Evolutionary conservation across 495 filamentous ascomycete species (phyloP), one percentile per base, ranked within the genome.

Genomic region (Haplographium delicatum): DNA sequence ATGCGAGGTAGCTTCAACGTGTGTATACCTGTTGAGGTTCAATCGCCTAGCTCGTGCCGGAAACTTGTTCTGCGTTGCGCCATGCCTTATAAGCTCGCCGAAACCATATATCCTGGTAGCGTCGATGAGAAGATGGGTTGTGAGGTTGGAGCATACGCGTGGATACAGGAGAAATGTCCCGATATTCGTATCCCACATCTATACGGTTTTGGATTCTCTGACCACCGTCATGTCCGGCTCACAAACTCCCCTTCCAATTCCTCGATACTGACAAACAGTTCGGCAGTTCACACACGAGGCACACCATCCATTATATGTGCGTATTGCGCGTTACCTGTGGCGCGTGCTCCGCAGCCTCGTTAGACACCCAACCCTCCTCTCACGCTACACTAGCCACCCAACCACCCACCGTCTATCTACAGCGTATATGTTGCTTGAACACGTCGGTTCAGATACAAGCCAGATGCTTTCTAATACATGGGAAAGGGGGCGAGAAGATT

Each of bases 341-440:
- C 63, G 60, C 26, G 24, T 15, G 18, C 15, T 65, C 46, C 33
- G 38, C 39, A 56, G 51, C 13, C 28, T 47, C 52, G 54, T 67
- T 45, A 54, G 63, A 24, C 57, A 58, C 44, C 53, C 47, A 42
- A 19, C 50, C n/a, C n/a, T n/a, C 26, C 57, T 61, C 20, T 64
- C 62, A 2, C 40, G 24, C 9, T 69, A 65, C 58, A 25, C 44
- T 25, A 11, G 23, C 8, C 30, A 54, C 44, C 50, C 41, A 23
- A 59, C 63, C 47, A 34, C 13, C 26, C 40, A 48, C 15, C 43
- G 57, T n/a, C 45, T 30, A 26, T 10, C 42, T 25, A 40, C 51
- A 20, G 54, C 51, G 37, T 70, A 72, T 56, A 43, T 70, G 30
- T 38, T 72, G 23, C 58, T 70, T 25, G 65, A 72, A 39, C 63